phyloP scores from a whole-genome alignment of 2,329 filamentous ascomycete genomes.

The Escovopsis sp. region DNA sequence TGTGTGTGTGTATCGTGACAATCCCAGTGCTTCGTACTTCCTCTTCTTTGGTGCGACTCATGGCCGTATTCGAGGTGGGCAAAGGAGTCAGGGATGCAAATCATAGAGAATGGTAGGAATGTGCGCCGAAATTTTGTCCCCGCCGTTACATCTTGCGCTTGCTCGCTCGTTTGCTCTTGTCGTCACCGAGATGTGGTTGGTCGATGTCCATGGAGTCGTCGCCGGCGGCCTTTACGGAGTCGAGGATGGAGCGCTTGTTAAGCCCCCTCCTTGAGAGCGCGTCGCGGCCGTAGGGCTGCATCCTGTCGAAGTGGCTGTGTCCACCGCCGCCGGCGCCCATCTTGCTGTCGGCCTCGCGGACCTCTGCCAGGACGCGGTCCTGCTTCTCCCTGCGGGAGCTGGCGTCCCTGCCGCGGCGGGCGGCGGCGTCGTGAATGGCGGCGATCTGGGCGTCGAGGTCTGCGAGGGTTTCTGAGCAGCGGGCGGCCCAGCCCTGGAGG shows the following conservation, averaged over 20 bases:
- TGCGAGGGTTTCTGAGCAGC: constrained; percentile 58
- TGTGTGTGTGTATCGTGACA: neutral
- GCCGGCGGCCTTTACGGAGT: constrained; percentile 26
- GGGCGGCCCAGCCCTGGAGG: constrained; percentile 60
- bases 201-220: constrained; percentile 44
- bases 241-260: constrained; percentile 25
- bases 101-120: no score
- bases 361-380: constrained; percentile 31
- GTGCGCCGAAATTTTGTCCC: no score
- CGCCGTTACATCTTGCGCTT: constrained; percentile 36
- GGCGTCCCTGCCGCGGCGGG: constrained; percentile 35
- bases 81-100: no score
- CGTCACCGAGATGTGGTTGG: constrained; percentile 31
- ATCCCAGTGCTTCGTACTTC: no score
- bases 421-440: constrained; percentile 45
- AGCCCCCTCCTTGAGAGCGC: constrained; percentile 12
- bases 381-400: constrained; percentile 32
- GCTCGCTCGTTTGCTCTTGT: constrained; percentile 35
- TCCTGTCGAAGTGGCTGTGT: constrained; percentile 1
- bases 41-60: no score
- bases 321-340: neutral
- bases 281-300: constrained; percentile 11
- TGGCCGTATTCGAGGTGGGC: no score
- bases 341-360: constrained; percentile 28
- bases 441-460: constrained; percentile 65